A percentile compares a stretch with the other conserved stretches of the same genome.
These are phyloP conservation scores for Sodiomyces alkalinus DNA, from an alignment of 2,329 filamentous ascomycete genomes.

Conservation along the genomic window DNA sequence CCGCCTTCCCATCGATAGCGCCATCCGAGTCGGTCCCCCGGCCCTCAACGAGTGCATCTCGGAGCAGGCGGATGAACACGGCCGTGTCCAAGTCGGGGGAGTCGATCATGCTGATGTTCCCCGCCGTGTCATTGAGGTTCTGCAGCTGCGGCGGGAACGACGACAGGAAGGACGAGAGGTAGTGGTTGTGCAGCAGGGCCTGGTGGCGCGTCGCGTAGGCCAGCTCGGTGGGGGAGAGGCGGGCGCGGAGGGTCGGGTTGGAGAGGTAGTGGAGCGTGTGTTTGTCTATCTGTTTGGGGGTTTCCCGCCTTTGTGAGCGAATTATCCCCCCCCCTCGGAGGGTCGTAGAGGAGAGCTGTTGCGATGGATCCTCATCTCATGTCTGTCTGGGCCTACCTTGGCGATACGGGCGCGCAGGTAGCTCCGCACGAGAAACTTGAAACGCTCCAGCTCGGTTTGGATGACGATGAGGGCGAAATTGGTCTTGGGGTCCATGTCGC, in stretches of 20 bases:
- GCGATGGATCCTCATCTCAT: no score
- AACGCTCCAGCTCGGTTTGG: constrained; percentile 89
- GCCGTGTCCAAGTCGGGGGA: constrained; percentile 67
- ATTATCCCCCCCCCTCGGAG: no score
- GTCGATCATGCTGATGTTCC: constrained; percentile 86
- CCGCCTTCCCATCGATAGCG: constrained; percentile 39
- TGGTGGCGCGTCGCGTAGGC: constrained; percentile 78
- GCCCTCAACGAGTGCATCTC: constrained; percentile 41
- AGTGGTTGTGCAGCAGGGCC: constrained; percentile 70
- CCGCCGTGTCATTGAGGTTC: constrained; percentile 78
- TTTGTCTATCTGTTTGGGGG: constrained; percentile 67
- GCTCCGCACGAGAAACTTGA: constrained; percentile 78
- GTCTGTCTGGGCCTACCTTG: constrained; percentile 58
- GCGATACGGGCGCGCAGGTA: constrained; percentile 72
- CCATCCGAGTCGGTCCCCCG: constrained; percentile 50
- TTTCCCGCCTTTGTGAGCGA: no score
- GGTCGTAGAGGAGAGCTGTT: background rate
- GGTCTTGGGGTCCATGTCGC: constrained; percentile 73
- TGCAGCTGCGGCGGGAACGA: constrained; percentile 69
- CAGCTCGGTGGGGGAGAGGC: constrained; percentile 64
- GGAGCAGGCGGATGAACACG: constrained; percentile 67
- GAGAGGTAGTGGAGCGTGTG: constrained; percentile 61
- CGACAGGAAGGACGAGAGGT: constrained; percentile 67
- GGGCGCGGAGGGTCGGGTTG: constrained; percentile 33
- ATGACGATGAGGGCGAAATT: constrained; percentile 91